Conservation (phyloP, 2,329 filamentous ascomycete species). For the Cercospora sojina region DNA sequence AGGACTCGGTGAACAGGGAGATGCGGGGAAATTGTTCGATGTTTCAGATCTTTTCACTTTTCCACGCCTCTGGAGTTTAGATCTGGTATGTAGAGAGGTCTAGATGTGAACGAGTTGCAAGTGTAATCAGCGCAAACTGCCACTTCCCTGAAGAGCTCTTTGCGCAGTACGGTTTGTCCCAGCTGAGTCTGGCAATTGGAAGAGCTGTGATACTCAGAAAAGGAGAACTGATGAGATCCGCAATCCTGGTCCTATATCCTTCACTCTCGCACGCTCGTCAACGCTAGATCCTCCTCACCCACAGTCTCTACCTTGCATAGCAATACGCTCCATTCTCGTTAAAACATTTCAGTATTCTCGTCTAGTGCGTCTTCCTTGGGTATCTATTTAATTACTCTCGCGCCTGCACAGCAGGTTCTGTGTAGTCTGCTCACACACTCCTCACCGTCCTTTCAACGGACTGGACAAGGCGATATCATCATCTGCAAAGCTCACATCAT, state of each 20-base stretch:
- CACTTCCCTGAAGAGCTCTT: background rate
- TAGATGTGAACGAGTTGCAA: background rate
- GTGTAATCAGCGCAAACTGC: background rate
- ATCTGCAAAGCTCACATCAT: conserved; percentile 8
- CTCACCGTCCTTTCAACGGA: conserved; percentile 13
- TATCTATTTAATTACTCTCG: background rate
- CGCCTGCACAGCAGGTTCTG: background rate
- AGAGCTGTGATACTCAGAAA: no score
- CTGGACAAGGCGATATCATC: conserved; percentile 13
- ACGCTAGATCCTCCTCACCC: background rate
- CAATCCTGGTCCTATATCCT: background rate
- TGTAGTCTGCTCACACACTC: background rate
- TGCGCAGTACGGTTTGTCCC: no score
- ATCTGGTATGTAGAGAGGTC: background rate
- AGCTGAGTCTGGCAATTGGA: background rate
- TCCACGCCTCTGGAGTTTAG: no score
- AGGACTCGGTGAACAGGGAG: no score
- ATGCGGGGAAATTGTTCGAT: no score
- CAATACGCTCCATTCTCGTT: background rate
- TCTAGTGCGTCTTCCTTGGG: background rate
- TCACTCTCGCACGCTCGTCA: background rate
- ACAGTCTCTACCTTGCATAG: background rate
- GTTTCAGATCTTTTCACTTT: no score
- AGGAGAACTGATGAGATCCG: background rate
- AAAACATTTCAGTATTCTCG: conserved; percentile 9